These are phyloP conservation scores for Fusarium keratoplasticum DNA, from an alignment of 2,329 filamentous ascomycete species.

Conservation along the genomic window DNA sequence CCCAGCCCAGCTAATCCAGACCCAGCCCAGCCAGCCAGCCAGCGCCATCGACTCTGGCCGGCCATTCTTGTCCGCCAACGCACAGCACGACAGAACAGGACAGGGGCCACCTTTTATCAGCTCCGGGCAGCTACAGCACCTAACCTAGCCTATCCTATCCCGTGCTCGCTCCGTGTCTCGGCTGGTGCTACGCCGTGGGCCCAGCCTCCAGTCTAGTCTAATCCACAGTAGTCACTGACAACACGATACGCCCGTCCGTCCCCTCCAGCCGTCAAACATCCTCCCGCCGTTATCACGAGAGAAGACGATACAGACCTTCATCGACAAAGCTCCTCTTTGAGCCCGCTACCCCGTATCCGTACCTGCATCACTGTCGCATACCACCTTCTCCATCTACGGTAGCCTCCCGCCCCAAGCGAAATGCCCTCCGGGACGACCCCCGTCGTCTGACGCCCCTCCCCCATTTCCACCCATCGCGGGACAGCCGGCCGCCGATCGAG, in stretches of 20 bases:
- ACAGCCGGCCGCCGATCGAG: constrained; percentile 37
- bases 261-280: constrained; percentile 13
- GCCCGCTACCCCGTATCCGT: background rate
- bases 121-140: background rate
- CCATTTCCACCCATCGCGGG: constrained; percentile 34
- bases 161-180: constrained; percentile 2
- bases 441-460: constrained; percentile 44
- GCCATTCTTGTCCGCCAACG: constrained; percentile 6
- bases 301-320: background rate
- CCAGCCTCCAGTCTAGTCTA: constrained; percentile 20
- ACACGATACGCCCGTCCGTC: constrained; percentile 1
- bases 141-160: background rate
- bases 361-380: background rate
- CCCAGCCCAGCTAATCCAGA: constrained; percentile 21
- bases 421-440: constrained; percentile 41
- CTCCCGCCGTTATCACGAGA: constrained; percentile 24
- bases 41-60: constrained; percentile 5
- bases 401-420: constrained; percentile 31
- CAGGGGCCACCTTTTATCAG: constrained; percentile 18
- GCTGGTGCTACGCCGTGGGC: constrained; percentile 16
- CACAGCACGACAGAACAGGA: constrained; percentile 6
- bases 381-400: constrained; percentile 27
- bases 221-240: background rate
- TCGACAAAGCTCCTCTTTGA: background rate
- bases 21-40: background rate